These are phyloP conservation scores for Neodidymelliopsis sp. DNA, from an alignment of 2,329 filamentous ascomycete genomes.

Conservation along the genomic window DNA sequence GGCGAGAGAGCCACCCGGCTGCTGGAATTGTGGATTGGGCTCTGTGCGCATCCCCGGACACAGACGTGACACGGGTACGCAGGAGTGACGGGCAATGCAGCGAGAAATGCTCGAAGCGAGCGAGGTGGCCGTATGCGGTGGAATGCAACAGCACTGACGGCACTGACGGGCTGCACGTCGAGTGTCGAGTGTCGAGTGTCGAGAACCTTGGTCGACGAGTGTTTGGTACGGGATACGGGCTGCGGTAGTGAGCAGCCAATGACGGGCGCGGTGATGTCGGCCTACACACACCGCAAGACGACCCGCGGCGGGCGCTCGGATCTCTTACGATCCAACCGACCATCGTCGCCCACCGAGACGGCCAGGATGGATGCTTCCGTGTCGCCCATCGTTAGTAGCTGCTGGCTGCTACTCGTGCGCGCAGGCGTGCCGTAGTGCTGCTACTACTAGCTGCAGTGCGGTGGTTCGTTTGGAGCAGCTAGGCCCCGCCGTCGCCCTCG, in stretches of 20 bases:
- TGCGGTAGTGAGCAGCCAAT: conserved; percentile 9
- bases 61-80: conserved; percentile 9
- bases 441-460: conserved; percentile 22
- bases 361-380: conserved; percentile 16
- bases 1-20: conserved; percentile 20
- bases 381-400: conserved; percentile 12
- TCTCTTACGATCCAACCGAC: conserved; percentile 15
- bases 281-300: conserved; percentile 12
- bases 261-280: background rate
- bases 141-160: too few species aligned
- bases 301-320: conserved; percentile 4
- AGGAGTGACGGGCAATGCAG: background rate
- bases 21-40: conserved; percentile 12
- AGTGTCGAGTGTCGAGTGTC: conserved; percentile 11
- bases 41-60: conserved; percentile 11
- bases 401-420: conserved; percentile 26
- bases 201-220: too few species aligned
- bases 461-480: conserved; percentile 28
- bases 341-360: conserved; percentile 5
- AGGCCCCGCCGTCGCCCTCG: conserved; percentile 33
- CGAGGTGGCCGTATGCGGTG: background rate
- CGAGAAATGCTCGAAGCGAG: conserved; percentile 4
- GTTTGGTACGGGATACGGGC: too few species aligned
- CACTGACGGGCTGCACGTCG: too few species aligned
- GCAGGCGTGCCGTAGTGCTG: conserved; percentile 23